Evolutionary conservation across 805 yeast species (phyloP), one percentile per base, ranked within the genome.

Genomic region (Myxozyma melibiosi): DNA sequence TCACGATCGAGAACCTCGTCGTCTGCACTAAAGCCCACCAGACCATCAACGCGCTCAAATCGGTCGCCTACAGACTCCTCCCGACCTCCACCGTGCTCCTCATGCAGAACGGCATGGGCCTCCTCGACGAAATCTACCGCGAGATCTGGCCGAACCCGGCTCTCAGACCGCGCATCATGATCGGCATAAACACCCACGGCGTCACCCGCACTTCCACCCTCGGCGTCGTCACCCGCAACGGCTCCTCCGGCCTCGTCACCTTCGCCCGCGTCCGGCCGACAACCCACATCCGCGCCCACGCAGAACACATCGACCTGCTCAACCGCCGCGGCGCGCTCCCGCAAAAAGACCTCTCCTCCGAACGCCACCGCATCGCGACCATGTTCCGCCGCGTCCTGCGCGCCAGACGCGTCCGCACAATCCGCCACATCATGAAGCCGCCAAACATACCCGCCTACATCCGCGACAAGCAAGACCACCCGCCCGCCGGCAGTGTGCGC

Each of bases 101-200:
- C 22, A 65, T 91, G n/a, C 98, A 89, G 54, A 89, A 94, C 70
- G 99, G 90, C 0, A 78, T 90, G 76, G 98, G 98, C 8, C 76
- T 82, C 40, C 68, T 79, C 5, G 87, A 80, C 11, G 76, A 78
- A 55, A 65, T 89, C 9, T 68, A 71, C 1, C 67, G 42, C 1
- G n/a, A 72, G 22, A 70, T 82, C 6, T 88, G 92, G 90, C 82
- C 82, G 3, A 66, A 71, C 2, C 50, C 58, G 1, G 65, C 61
- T 0, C 42, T 59, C 0, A 69, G 82, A 51, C 96, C 97, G 0
- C 76, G 74, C 14, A 57, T 90, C 4, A 82, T 78, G 66, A 87
- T 84, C 67, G 97, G 91, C 52, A 84, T 91, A 24, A 86, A 86
- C 42, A 81, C 88, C 2, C 97, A 92, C 70, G 98, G 97, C 0